Base-by-base conservation (phyloP, 2,329 filamentous ascomycete genomes). In the Mollisia scopiformis region DNA sequence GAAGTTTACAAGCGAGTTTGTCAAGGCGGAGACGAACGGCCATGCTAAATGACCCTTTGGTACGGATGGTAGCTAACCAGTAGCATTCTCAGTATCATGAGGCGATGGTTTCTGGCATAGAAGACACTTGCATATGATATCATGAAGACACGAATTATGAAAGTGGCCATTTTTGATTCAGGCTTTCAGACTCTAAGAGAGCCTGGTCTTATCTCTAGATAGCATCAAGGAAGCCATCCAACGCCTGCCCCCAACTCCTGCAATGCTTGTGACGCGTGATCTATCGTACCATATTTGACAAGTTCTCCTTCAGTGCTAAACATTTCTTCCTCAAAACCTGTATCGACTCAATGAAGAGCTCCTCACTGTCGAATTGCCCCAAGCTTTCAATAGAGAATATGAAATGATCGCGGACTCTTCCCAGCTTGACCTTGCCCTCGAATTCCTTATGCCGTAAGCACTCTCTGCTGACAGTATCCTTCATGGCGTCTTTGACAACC, bases 371-470 rank as follows among this genome's bases (percentile, higher is more conserved):
- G 81, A 92, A 96, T 79, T 99, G 95, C 6, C 95, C 96, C 0
- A 92, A 89, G 80, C 93, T 97, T 82, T 99, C 95, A 35, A 99
- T 84, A 57, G 88, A 90, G 82, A 95, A 99, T 77, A 99, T 98
- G 76, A 99, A 99, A 79, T 99, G 96, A 75, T 99, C 95, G 66
- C 93, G 84, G 70, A 93, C 82, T 57, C 96, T 84, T 46, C 95
- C 95, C 31, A 99, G 85, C 81, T 93, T 93, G 66, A 99, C 95
- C 81, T 97, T 99, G 74, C 88, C 91, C 77, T 95, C 87, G 79
- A 99, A 98, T 78, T 98, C 95, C 27, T 88, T 83, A 74, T 99
- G 94, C 53, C 95, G 87, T 73, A 99, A 78, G 72, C 90, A 95
- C 79, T 99, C 96, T 68, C 95, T 86, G 77, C 91, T 96, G 63